phyloP scores from a whole-genome alignment of 106 monocot genomes.

The Vanilla planifolia region DNA sequence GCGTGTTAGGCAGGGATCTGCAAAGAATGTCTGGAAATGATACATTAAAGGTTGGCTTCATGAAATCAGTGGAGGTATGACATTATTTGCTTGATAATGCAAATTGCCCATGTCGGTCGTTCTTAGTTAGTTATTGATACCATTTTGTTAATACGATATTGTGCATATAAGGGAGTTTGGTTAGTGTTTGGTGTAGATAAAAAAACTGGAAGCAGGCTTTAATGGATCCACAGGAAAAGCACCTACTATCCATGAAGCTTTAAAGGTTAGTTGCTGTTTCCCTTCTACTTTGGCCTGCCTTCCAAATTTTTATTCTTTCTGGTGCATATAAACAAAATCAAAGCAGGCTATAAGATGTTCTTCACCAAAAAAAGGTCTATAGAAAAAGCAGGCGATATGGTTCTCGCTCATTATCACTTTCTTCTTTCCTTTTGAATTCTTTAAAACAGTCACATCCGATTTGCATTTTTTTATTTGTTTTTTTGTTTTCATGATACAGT shows the following conservation, averaged over 20 bases:
- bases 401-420: no score
- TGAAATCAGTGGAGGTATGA: conserved; percentile 62
- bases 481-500: neutral
- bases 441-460: neutral
- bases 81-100: neutral
- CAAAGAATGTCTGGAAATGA: conserved; percentile 78
- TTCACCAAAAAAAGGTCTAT: no score
- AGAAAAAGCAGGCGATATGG: no score
- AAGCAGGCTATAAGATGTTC: neutral
- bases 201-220: conserved; percentile 28
- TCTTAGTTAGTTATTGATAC: no score
- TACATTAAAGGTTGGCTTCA: conserved; percentile 65
- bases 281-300: neutral
- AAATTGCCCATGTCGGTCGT: no score
- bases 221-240: conserved; percentile 20
- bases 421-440: neutral
- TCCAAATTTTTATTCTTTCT: neutral
- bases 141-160: no score
- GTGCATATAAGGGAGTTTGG: conserved; percentile 4
- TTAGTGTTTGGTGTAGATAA: conserved; percentile 56
- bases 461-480: neutral
- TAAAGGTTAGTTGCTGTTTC: conserved; percentile 27
- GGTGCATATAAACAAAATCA: neutral
- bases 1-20: conserved; percentile 91
- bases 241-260: conserved; percentile 47